phyloP scores from a whole-genome alignment of 2,329 filamentous ascomycete species.

The Aspergillus terreus region DNA sequence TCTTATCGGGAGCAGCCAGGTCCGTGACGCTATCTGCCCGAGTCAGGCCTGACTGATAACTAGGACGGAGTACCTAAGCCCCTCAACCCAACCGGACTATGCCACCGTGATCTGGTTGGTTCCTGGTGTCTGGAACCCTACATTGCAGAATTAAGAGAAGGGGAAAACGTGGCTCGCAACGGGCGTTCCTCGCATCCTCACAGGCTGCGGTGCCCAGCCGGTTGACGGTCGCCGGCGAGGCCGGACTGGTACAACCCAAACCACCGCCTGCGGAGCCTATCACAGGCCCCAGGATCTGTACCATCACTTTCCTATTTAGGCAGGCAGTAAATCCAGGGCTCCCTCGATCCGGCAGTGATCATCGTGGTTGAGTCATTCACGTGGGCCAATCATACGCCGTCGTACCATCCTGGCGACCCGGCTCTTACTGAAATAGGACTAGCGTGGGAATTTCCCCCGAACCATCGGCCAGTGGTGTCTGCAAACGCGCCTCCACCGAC shows the following conservation, averaged over 20 bases:
- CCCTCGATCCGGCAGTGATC: constrained; percentile 12
- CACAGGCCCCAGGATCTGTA: background rate
- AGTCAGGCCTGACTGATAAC: background rate
- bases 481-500: background rate
- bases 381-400: background rate
- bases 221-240: background rate
- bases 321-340: constrained; percentile 1
- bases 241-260: background rate
- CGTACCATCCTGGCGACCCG: constrained; percentile 8
- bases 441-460: constrained; percentile 5
- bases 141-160: constrained; percentile 2
- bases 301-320: constrained; percentile 8
- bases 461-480: background rate
- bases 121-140: constrained; percentile 2
- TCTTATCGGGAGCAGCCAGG: background rate
- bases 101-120: background rate
- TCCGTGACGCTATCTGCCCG: too few species aligned
- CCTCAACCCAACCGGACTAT: background rate
- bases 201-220: background rate
- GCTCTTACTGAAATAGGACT: constrained; percentile 7
- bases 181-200: background rate
- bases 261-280: background rate
- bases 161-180: constrained; percentile 6
- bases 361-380: constrained; percentile 13
- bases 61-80: too few species aligned